Conservation (phyloP, 768 basidiomycete species). For the Gloeopeniophorella convolvens region DNA sequence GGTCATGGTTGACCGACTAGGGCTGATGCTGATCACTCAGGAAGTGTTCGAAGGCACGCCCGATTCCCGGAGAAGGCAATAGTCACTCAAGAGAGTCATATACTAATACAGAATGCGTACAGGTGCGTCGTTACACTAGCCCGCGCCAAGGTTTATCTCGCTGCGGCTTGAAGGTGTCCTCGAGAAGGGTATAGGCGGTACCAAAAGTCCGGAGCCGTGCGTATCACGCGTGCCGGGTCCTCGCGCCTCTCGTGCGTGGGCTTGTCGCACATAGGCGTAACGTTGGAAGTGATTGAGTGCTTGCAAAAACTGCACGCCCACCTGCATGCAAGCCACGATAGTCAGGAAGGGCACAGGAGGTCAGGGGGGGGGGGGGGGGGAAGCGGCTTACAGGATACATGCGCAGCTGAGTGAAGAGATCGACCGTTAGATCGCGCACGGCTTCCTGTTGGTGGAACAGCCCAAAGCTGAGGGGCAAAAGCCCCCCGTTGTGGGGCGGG, state of each 20-base stretch:
- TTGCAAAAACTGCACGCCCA: slow-evolving; percentile 72
- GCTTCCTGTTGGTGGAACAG: slow-evolving; percentile 81
- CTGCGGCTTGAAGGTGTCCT: slow-evolving; percentile 10
- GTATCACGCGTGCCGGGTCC: slow-evolving; percentile 5
- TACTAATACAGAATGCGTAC: not conserved
- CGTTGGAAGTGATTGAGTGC: slow-evolving; percentile 85
- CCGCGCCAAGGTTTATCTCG: slow-evolving; percentile 10
- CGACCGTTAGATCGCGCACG: slow-evolving; percentile 74
- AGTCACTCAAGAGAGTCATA: not conserved
- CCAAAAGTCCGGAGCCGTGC: not conserved
- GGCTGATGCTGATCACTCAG: too few species aligned
- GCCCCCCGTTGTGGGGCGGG: slow-evolving; percentile 72
- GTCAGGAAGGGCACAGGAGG: not conserved
- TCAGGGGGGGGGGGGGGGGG: slow-evolving; percentile 3
- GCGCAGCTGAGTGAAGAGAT: slow-evolving; percentile 77
- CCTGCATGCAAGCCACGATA: slow-evolving; percentile 34
- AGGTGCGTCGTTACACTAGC: not conserved
- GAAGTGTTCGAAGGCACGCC: too few species aligned
- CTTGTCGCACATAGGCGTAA: slow-evolving; percentile 81
- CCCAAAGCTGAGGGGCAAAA: slow-evolving; percentile 81
- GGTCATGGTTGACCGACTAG: too few species aligned
- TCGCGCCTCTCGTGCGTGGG: slow-evolving; percentile 50
- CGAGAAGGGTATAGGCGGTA: slow-evolving; percentile 14
- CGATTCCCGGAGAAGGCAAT: too few species aligned
- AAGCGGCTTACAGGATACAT: slow-evolving; percentile 56